These are phyloP conservation scores for Xylogone sp. DNA, from an alignment of 2,329 filamentous ascomycete genomes.

Conservation along the genomic window DNA sequence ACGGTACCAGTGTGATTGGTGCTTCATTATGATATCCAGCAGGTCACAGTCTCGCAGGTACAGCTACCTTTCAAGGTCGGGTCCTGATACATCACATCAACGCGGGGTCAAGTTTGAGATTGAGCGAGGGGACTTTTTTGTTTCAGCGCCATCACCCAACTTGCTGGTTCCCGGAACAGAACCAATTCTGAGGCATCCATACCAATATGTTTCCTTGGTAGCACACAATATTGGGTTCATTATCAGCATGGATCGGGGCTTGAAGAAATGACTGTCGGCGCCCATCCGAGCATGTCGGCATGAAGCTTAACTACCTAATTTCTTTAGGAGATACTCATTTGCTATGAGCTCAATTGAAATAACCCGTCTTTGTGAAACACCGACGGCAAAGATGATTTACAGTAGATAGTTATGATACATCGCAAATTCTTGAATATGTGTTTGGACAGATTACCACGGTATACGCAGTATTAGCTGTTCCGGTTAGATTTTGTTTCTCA, in stretches of 20 bases:
- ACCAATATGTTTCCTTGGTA: not conserved
- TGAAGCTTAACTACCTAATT: no score
- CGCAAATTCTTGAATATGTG: no score
- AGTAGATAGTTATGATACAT: no score
- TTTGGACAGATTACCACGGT: no score
- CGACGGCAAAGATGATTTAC: no score
- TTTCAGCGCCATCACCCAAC: not conserved
- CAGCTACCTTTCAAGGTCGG: not conserved
- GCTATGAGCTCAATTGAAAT: no score
- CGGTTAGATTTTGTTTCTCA: no score
- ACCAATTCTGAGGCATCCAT: not conserved
- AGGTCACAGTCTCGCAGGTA: not conserved
- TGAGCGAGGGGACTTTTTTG: not conserved
- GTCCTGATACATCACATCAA: not conserved
- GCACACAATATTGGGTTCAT: not conserved
- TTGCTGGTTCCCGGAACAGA: not conserved
- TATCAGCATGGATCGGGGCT: not conserved
- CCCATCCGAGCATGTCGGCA: no score
- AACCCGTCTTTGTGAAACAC: no score
- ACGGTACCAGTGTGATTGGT: not conserved
- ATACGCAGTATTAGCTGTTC: no score
- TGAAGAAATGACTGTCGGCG: not conserved
- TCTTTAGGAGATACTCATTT: no score
- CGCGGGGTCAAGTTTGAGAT: not conserved
- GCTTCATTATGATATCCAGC: not conserved